phyloP scores from a whole-genome alignment of 345 rosid species.

The Euphorbia tirucalli region DNA sequence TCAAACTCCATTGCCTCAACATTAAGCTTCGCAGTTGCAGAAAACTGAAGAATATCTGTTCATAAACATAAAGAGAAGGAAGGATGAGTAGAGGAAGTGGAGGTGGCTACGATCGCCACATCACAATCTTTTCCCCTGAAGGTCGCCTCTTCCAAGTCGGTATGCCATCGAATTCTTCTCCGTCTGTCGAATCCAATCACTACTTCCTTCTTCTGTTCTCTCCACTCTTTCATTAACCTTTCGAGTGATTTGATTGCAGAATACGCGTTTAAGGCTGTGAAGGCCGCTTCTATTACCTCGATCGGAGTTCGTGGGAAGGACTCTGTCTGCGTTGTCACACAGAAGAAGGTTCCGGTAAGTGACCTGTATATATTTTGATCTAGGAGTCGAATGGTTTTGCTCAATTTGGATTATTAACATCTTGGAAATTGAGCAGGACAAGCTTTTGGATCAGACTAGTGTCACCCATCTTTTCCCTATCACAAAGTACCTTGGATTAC shows the following conservation, averaged over 20 bases:
- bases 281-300: conserved; percentile 95
- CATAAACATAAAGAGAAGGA: not conserved
- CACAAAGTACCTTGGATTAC: conserved; percentile 82
- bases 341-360: conserved; percentile 98
- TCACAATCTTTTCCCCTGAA: conserved; percentile 85
- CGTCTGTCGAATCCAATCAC: not conserved
- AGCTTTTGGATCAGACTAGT: conserved; percentile 96
- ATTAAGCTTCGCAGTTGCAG: not conserved
- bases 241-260: conserved; percentile 33
- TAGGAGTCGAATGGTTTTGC: not conserved
- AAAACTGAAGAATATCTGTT: not conserved
- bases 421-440: conserved; percentile 57
- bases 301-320: conserved; percentile 96
- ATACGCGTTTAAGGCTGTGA: conserved; percentile 97
- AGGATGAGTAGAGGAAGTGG: conserved; percentile 88
- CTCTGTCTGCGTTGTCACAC: conserved; percentile 93
- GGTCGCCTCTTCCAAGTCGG: conserved; percentile 94
- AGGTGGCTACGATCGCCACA: conserved; percentile 84
- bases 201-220: not conserved
- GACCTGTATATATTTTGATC: not conserved
- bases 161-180: conserved; percentile 10
- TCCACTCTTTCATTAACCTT: not conserved
- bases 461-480: conserved; percentile 90
- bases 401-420: conserved; percentile 9
- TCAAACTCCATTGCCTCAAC: not conserved